Evolutionary conservation across 495 filamentous ascomycete species (phyloP).

Genomic region (Penicillium herquei): DNA sequence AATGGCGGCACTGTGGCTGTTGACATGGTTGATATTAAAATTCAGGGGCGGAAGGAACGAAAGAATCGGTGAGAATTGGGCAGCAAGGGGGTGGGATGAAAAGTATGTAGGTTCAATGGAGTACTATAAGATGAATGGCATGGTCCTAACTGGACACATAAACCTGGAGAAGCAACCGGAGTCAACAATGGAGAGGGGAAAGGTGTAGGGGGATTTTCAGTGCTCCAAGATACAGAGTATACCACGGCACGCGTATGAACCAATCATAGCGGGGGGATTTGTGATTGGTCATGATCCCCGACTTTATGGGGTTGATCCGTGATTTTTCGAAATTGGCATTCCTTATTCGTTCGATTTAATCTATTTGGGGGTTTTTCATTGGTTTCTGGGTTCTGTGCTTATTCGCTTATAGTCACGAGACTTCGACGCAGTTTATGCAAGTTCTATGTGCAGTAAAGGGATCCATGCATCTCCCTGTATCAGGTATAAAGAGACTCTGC

Average conservation of each 20-base stretch:
- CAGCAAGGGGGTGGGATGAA: background rate
- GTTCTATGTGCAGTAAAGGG: too few relatives aligned
- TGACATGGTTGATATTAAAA: constrained; percentile 13
- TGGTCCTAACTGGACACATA: background rate
- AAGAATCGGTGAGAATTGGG: background rate
- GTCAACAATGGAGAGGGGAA: background rate
- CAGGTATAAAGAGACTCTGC: too few relatives aligned
- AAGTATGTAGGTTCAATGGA: background rate
- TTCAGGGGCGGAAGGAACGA: constrained; percentile 9
- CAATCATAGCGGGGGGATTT: constrained; percentile 7
- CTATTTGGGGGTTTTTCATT: too few relatives aligned
- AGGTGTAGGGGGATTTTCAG: constrained; percentile 3
- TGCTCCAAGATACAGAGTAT: constrained; percentile 12
- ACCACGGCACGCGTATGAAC: constrained; percentile 4
- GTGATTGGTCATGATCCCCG: constrained; percentile 11
- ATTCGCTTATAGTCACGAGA: too few relatives aligned
- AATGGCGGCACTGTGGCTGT: constrained; percentile 10
- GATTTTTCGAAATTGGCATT: background rate
- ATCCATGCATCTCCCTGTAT: too few relatives aligned
- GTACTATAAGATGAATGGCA: background rate
- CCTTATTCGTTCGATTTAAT: background rate
- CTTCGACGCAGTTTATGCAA: too few relatives aligned
- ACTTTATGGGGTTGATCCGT: background rate
- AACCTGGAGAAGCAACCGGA: background rate
- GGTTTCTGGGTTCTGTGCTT: too few relatives aligned